Conservation (phyloP, 768 basidiomycete species). For the Lentinula raphanica region DNA sequence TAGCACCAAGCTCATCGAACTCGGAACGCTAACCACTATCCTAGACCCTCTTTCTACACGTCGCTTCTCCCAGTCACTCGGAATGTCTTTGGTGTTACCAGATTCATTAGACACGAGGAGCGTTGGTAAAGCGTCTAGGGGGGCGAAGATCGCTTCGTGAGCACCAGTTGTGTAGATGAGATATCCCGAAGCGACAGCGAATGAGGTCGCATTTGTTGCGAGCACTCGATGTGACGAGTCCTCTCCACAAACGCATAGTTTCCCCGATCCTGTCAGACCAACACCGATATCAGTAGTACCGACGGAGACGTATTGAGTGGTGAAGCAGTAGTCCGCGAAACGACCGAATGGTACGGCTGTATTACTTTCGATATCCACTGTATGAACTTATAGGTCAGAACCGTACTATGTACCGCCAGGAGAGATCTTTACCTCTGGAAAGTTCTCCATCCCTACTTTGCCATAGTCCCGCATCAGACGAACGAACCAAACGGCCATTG, state of each 20-base stretch:
- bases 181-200: constrained; percentile 67
- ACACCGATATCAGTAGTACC: constrained; percentile 35
- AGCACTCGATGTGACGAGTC: constrained; percentile 25
- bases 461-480: constrained; percentile 26
- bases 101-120: constrained; percentile 20
- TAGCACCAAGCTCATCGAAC: constrained; percentile 81
- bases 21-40: constrained; percentile 85
- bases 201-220: constrained; percentile 62
- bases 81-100: constrained; percentile 23
- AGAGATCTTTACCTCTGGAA: constrained; percentile 32
- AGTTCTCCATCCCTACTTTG: constrained; percentile 47
- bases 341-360: constrained; percentile 7
- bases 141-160: constrained; percentile 76
- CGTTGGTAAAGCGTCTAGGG: constrained; percentile 30
- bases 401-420: neutral
- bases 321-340: neutral
- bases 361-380: constrained; percentile 19
- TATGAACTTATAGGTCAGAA: neutral
- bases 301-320: neutral
- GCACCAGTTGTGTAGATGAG: constrained; percentile 80
- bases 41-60: constrained; percentile 86
- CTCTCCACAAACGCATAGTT: constrained; percentile 47
- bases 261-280: constrained; percentile 62
- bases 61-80: constrained; percentile 55
- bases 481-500: constrained; percentile 46